Evolutionary conservation across 2,329 filamentous ascomycete genomes (phyloP), one percentile per base, ranked within the genome.

Genomic region (Daldinia eschscholtzii): DNA sequence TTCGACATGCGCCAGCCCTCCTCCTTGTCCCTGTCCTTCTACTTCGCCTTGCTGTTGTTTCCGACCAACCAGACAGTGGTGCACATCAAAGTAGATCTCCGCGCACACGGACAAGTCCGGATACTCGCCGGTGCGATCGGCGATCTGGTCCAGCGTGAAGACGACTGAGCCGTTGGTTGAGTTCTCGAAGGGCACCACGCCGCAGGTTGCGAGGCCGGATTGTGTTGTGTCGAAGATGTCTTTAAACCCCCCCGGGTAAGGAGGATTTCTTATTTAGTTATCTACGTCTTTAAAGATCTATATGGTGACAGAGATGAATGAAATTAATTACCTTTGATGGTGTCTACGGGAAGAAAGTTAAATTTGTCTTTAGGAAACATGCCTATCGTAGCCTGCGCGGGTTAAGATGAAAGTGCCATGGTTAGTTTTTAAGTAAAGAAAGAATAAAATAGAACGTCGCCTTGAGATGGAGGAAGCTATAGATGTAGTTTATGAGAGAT

Each of bases 171-270:
- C 96, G 80, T 98, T 97, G 78, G 93, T 95, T 44, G 93, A 97
- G 83, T 99, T 99, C 79, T 98, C 95, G 80, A 97, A 94, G 6
- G 96, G 96, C 1, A 98, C 92, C 35, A 98, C 92, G 73, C 94
- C 96, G 64, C 90, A 90, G 59, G 86, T 81, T 0, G 88, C 88
- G 50, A 83, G 78, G 65, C 88, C 86, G 41, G 85, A 84, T 76
- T 97, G 93, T 5, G 97, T 92, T 15, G 89, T 86, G 57, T 90
- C 85, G 79, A 98, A 97, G 74, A 97, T 89, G 77, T 96, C 93
- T 91, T 71, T 42, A 18, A 23, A 20, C 9, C 7, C 33, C 18
- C 20, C 18, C 9, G 18, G 42, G 9, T 4, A 5, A 12, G 20
- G 18, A 26, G 10, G 20, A 10, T 7, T 35, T 44, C 39, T 28